Base-by-base conservation (phyloP, 306 rosid genomes). In the Malus asiatica region DNA sequence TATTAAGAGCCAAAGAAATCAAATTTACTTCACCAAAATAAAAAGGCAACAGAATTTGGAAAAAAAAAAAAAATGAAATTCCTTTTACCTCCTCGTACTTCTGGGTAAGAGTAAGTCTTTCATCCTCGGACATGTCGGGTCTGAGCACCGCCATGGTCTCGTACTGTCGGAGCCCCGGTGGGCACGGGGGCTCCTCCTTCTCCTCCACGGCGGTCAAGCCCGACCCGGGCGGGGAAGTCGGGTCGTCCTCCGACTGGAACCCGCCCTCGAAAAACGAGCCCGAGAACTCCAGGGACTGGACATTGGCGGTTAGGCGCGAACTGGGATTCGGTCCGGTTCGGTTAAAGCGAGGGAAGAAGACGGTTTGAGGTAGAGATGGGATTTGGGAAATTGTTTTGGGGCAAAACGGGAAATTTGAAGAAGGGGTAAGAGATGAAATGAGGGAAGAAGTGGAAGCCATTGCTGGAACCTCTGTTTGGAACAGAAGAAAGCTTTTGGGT, bases 111-210 rank as follows among this genome's bases (percentile, higher is more conserved):
- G 87, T 20, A 29, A 91, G 93, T 52, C 91, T 70, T 57, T 91
- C 89, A 65, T 89, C 91, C 79, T 91, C 96, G 14, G 96, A 86
- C 96, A 89, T 84, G 83, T 91, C 93, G 3, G 96, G 93, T 78
- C 96, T 81, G 73, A 89, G 78, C 79, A 91, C 91, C 68, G 82
- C 84, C 93, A 89, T 91, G 38, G 87, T 86, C 82, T 89, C 96
- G 82, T 89, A 89, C 75, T 86, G 86, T 15, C 93, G 75, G 61
- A 91, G 93, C 57, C 96, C 91, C 16, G 93, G 93, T 1, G 93
- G 96, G 79, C 96, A 91, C 18, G 83, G 82, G 1, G 96, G 96
- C 81, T 90, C 97, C 84, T 92, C 97, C 86, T 90, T 95, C 9
- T 92, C 97, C 83, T 95, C 98, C 48, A 84, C 75, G 57, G 87